phyloP scores from a whole-genome alignment of 2,329 filamentous ascomycete genomes.

The Acrocalymma vagum region DNA sequence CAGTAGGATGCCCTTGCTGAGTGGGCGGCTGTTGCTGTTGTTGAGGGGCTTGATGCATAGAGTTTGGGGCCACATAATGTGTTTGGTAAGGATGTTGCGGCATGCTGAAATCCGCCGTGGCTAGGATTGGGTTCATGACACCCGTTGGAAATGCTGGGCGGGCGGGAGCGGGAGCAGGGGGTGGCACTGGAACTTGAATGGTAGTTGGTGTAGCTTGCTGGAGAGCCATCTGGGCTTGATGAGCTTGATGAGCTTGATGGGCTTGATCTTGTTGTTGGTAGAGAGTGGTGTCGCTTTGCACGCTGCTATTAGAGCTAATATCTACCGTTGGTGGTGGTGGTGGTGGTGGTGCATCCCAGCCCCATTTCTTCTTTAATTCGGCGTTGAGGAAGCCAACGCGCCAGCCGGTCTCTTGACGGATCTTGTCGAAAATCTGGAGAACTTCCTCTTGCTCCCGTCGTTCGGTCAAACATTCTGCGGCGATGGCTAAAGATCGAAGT shows the following conservation, averaged over 20 bases:
- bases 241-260: conserved; percentile 25
- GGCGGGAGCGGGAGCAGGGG: conserved; percentile 23
- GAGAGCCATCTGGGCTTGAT: conserved; percentile 19
- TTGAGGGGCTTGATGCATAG: conserved; percentile 27
- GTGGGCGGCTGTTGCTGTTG: conserved; percentile 33
- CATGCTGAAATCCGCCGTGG: conserved; percentile 78
- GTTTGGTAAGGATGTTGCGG: conserved; percentile 84
- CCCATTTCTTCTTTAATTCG: conserved; percentile 80
- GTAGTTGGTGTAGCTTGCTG: no score
- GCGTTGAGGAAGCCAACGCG: conserved; percentile 74
- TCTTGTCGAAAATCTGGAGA: conserved; percentile 76
- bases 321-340: conserved; percentile 46
- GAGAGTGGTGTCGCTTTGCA: conserved; percentile 29
- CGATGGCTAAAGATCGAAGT: conserved; percentile 79
- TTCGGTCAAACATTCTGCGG: conserved; percentile 74
- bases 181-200: conserved; percentile 18
- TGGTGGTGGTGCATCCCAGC: conserved; percentile 64
- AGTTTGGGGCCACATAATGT: conserved; percentile 78
- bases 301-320: conserved; percentile 14
- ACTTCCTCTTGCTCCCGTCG: conserved; percentile 82
- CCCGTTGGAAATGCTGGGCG: conserved; percentile 53
- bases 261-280: conserved; percentile 30
- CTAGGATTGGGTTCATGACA: conserved; percentile 74
- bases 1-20: conserved; percentile 27
- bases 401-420: conserved; percentile 82